Evolutionary conservation across 345 rosid species (phyloP), one percentile per base, ranked within the genome.

Genomic region (Cardamine chenopodiifolia): DNA sequence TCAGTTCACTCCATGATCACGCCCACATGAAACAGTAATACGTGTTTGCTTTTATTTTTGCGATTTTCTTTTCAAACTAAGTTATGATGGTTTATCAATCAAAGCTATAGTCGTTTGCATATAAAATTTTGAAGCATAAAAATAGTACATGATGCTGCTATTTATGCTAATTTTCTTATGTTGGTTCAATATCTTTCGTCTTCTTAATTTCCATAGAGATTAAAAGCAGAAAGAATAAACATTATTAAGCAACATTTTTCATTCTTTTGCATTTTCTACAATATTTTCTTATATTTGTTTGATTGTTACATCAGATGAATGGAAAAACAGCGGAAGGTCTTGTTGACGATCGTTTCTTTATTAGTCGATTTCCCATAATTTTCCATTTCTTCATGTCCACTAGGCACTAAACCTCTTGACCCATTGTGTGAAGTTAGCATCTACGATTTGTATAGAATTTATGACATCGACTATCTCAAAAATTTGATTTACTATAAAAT

Each of bases 1-100:
- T 20, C 71, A 77, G 48, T 71, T 71, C 55, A 65, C 47, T 47
- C 80, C 80, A 35, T 77, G 32, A 71, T 4, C 31, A 50, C 37
- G 20, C 26, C 52, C n/a, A 52, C 22, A 45, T 19, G 11, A 40
- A 73, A 66, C 31, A 47, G 11, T 2, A 70, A 45, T 19, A 44
- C 8, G 7, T 39, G 15, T 29, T 35, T 37, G 56, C 32, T 59
- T 44, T n/a, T 17, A 23, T 65, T n/a, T 55, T n/a, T 65, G 56
- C 40, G 14, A 34, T 74, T 35, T 59, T 28, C 39, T 15, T 37
- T 5, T 37, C 6, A 48, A 59, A 15, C 55, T 57, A 64, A 66
- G 45, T 37, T 66, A 4, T 37, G 20, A 42, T 72, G 20, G 31
- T 73, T 29, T 73, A 44, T 54, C 13, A 4, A 15, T 54, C 48